These are phyloP conservation scores for Alternaria atra DNA, from an alignment of 2,329 filamentous ascomycete genomes.

Conservation along the genomic window DNA sequence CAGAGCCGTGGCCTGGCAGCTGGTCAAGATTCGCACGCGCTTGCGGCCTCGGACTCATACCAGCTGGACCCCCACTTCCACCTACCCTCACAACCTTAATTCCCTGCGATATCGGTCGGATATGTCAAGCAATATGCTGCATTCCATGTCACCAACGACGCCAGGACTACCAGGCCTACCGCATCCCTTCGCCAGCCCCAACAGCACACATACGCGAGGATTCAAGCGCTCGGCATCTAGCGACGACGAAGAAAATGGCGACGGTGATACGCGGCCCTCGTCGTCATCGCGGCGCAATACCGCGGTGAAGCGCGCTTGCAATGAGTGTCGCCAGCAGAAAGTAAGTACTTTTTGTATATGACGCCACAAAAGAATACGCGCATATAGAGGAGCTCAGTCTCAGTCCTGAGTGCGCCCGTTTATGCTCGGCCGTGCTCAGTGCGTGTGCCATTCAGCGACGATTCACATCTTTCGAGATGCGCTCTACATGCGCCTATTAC, in stretches of 20 bases:
- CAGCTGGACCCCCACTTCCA: conserved; percentile 21
- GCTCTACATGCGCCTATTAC: background rate
- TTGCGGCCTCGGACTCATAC: conserved; percentile 18
- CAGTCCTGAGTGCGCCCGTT: background rate
- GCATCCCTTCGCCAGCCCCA: conserved; percentile 44
- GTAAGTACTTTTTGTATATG: conserved; percentile 56
- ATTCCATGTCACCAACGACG: conserved; percentile 45
- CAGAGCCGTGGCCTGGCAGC: conserved; percentile 12
- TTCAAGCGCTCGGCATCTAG: conserved; percentile 51
- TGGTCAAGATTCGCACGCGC: conserved; percentile 11
- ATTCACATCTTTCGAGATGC: background rate
- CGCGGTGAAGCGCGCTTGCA: conserved; percentile 75
- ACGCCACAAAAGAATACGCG: background rate
- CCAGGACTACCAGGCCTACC: conserved; percentile 35
- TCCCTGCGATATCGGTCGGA: conserved; percentile 30
- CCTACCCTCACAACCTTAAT: conserved; percentile 18
- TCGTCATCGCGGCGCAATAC: conserved; percentile 44
- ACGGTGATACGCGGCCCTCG: conserved; percentile 34
- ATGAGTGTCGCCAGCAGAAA: conserved; percentile 87
- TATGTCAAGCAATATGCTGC: conserved; percentile 21
- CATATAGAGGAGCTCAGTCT: background rate
- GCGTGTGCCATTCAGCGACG: background rate
- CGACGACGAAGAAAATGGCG: conserved; percentile 49
- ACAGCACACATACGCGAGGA: conserved; percentile 39
- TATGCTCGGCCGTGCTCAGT: background rate